Conservation (phyloP, 148 eudicot genomes). For the Selenicereus undatus region DNA sequence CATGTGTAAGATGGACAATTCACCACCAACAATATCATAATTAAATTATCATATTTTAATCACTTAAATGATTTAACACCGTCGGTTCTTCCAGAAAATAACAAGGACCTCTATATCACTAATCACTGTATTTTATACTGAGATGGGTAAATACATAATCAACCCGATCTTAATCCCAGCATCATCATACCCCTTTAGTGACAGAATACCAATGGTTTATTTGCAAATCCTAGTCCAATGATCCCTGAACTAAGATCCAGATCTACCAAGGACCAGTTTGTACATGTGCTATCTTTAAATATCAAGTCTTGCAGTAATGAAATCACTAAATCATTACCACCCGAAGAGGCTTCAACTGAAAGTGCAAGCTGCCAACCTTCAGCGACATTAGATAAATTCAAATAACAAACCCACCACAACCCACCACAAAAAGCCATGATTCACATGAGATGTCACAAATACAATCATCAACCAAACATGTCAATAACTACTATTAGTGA, state of each 20-base stretch:
- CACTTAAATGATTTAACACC: neutral
- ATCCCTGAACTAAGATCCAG: conserved; percentile 26
- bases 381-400: neutral
- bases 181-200: neutral
- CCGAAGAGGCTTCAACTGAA: conserved; percentile 4
- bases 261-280: conserved; percentile 17
- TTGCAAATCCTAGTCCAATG: conserved; percentile 12
- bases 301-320: conserved; percentile 12
- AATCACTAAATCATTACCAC: neutral
- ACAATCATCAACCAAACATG: conserved; percentile 3
- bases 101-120: neutral
- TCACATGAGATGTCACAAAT: conserved; percentile 6
- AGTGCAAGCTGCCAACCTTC: neutral
- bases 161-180: neutral
- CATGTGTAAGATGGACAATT: neutral
- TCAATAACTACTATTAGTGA: neutral
- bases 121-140: neutral
- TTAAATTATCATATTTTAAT: neutral
- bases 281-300: conserved; percentile 24
- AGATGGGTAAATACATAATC: neutral
- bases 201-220: neutral
- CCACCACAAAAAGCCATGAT: neutral
- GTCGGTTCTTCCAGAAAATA: neutral
- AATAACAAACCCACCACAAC: neutral
- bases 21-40: neutral